A percentile compares a stretch with the other conserved stretches of the same genome.
Conservation (phyloP, 2,329 filamentous ascomycete genomes). For the Trichoderma semiorbis region DNA sequence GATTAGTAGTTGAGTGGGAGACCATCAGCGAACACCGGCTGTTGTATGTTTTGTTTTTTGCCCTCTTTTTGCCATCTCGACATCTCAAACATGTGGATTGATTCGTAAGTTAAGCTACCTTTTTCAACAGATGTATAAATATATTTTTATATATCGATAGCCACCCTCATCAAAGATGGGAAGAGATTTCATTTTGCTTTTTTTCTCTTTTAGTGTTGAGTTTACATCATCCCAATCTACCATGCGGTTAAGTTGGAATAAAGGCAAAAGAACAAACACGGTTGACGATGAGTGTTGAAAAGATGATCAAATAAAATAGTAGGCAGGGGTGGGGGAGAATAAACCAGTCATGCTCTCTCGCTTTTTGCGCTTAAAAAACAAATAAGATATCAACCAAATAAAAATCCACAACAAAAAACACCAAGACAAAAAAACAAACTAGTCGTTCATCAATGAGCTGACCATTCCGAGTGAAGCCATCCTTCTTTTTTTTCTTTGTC, state of each 20-base stretch:
- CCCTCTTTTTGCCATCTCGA: no score
- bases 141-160: not conserved
- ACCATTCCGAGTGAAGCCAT: conserved; percentile 6
- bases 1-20: no score
- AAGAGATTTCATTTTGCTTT: not conserved
- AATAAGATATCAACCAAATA: not conserved
- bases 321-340: not conserved
- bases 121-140: not conserved
- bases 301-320: not conserved
- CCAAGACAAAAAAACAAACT: not conserved
- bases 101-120: no score
- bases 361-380: not conserved
- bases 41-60: no score
- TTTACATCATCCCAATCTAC: not conserved
- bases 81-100: no score
- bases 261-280: not conserved
- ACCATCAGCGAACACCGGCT: no score
- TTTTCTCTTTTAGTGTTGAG: not conserved
- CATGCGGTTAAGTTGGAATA: not conserved
- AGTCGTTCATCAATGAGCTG: conserved; percentile 6
- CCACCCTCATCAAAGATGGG: not conserved
- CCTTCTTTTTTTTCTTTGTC: not conserved
- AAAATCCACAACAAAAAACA: not conserved
- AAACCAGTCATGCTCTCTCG: conserved; percentile 6
- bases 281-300: not conserved